Evolutionary conservation across 1,284 basidiomycete species (phyloP).

Genomic region (Leccinum pseudoinsigne): DNA sequence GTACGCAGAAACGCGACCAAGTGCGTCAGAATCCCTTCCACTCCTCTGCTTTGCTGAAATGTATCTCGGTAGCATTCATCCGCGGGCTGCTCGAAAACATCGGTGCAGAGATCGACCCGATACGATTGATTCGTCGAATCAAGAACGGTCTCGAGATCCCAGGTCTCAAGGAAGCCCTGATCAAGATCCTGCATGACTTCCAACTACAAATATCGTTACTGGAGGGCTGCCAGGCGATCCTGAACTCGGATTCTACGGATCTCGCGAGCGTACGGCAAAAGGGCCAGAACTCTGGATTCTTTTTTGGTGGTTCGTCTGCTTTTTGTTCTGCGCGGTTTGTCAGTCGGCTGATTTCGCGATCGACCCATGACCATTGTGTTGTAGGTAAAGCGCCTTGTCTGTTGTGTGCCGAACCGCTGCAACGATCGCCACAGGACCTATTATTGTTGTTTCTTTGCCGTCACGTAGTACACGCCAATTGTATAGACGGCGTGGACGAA

Average conservation of each 20-base stretch:
- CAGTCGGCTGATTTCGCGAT: neutral
- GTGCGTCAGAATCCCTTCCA: conserved; percentile 40
- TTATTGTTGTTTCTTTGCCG: conserved; percentile 83
- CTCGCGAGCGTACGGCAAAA: conserved; percentile 70
- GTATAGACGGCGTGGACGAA: conserved; percentile 56
- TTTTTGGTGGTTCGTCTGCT: conserved; percentile 27
- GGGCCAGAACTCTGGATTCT: conserved; percentile 78
- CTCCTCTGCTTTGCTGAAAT: neutral
- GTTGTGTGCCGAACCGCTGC: conserved; percentile 62
- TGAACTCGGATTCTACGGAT: conserved; percentile 79
- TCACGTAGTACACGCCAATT: conserved; percentile 81
- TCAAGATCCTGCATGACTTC: conserved; percentile 97
- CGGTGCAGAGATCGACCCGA: conserved; percentile 94
- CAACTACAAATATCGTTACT: conserved; percentile 88
- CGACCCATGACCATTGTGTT: neutral
- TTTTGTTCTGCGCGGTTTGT: neutral
- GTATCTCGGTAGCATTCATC: conserved; percentile 72
- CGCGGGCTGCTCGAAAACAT: conserved; percentile 94
- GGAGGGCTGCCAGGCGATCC: conserved; percentile 87
- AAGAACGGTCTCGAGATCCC: conserved; percentile 96
- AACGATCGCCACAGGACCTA: conserved; percentile 57
- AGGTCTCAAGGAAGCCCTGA: conserved; percentile 89
- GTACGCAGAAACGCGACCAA: conserved; percentile 92
- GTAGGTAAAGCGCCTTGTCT: conserved; percentile 63
- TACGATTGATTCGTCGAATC: conserved; percentile 92